Percentiles rank a stretch among this genome's conserved stretches.
Conservation (phyloP, 768 basidiomycete species). For the Suillus americanus region DNA sequence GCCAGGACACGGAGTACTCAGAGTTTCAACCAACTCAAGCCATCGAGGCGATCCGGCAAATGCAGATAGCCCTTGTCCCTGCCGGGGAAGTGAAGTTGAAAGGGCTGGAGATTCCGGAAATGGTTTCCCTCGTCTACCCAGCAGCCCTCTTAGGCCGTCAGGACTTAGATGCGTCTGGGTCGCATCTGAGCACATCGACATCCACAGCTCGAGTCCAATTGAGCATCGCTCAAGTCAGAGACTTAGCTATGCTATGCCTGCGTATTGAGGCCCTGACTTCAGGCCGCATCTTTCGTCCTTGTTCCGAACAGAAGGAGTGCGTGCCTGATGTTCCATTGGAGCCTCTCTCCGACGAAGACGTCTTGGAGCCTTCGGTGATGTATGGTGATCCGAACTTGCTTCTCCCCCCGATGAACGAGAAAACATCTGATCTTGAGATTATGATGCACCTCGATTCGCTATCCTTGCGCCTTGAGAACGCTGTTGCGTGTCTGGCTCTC, state of each 20-base stretch:
- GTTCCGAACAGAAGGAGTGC: slow-evolving; percentile 41
- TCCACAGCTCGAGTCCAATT: slow-evolving; percentile 51
- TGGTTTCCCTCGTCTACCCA: slow-evolving; percentile 84
- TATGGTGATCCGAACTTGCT: slow-evolving; percentile 62
- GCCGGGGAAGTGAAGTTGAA: slow-evolving; percentile 93
- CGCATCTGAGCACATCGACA: slow-evolving; percentile 13
- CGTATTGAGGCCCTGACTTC: slow-evolving; percentile 78
- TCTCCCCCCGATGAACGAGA: slow-evolving; percentile 67
- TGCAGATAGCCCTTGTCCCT: slow-evolving; percentile 68
- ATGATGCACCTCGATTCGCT: slow-evolving; percentile 76
- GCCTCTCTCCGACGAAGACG: slow-evolving; percentile 19
- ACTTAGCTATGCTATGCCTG: slow-evolving; percentile 71
- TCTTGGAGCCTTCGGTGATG: slow-evolving; percentile 37
- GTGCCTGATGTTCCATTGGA: slow-evolving; percentile 20
- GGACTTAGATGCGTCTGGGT: slow-evolving; percentile 44
- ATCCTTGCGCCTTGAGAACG: slow-evolving; percentile 74
- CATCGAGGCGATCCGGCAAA: slow-evolving; percentile 71
- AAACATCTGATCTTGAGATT: slow-evolving; percentile 70
- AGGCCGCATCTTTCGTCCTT: slow-evolving; percentile 54
- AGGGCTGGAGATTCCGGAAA: slow-evolving; percentile 90
- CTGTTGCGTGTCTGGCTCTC: slow-evolving; percentile 38
- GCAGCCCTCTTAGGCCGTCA: slow-evolving; percentile 68
- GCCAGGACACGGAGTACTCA: slow-evolving; percentile 61
- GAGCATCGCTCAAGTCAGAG: slow-evolving; percentile 70
- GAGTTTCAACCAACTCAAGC: slow-evolving; percentile 55